Percentiles rank a stretch among this genome's conserved stretches.
phyloP scores from a whole-genome alignment of 2,329 filamentous ascomycete genomes.

The Pseudogymnoascus sp. region DNA sequence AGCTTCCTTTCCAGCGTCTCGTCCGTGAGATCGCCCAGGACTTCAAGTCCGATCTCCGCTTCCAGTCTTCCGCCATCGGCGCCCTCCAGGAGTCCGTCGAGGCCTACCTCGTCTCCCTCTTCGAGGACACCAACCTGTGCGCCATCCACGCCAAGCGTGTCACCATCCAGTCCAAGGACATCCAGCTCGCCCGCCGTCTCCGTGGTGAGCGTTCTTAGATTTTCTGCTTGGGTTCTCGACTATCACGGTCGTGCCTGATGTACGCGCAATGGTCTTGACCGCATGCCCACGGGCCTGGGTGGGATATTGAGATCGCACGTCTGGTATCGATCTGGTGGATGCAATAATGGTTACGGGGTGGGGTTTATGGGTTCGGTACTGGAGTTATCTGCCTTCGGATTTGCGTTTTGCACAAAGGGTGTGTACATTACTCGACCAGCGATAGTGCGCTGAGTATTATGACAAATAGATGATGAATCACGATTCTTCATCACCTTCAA shows the following conservation, averaged over 20 bases:
- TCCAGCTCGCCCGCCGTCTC: constrained; percentile 91
- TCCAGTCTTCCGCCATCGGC: constrained; percentile 96
- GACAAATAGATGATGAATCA: constrained; percentile 13
- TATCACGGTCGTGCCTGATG: constrained; percentile 13
- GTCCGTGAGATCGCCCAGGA: constrained; percentile 95
- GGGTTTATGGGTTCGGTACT: constrained; percentile 19
- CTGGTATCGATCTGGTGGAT: constrained; percentile 10
- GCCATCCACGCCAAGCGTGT: constrained; percentile 99
- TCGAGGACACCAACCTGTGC: constrained; percentile 97
- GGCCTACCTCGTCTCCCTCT: constrained; percentile 96
- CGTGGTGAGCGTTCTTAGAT: constrained; percentile 84
- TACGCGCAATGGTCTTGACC: constrained; percentile 13
- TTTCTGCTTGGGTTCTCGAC: constrained; percentile 11
- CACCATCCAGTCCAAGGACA: constrained; percentile 93
- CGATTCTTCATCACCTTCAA: constrained; percentile 8
- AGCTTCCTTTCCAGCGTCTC: constrained; percentile 95
- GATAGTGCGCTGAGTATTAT: constrained; percentile 26
- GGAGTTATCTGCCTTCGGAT: constrained; percentile 13
- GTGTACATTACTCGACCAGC: constrained; percentile 27
- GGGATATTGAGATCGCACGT: constrained; percentile 3
- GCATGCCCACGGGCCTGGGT: constrained; percentile 7
- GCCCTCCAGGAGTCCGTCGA: constrained; percentile 98
- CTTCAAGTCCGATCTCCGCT: constrained; percentile 91
- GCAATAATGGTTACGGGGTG: constrained; percentile 10
- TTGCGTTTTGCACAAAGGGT: constrained; percentile 19